Evolutionary conservation across 306 rosid species (phyloP).

Genomic region (Pyrus communis): DNA sequence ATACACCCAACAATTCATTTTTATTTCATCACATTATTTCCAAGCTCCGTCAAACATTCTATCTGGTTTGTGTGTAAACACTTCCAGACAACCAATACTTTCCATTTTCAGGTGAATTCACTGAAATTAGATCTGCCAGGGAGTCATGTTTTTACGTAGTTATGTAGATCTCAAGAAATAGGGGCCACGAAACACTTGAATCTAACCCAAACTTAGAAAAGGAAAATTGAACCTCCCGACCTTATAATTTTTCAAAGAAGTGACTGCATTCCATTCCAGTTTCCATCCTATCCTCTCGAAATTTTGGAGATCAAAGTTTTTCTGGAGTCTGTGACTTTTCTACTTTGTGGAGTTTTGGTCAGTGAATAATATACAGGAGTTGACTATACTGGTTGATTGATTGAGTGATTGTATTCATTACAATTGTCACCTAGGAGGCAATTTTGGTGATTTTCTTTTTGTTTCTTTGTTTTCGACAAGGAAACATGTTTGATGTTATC

Average conservation of each 20-base stretch:
- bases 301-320: neutral
- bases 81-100: no score
- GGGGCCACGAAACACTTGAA: neutral
- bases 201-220: neutral
- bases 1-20: no score
- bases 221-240: neutral
- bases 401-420: no score
- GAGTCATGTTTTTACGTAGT: neutral
- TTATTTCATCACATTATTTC: no score
- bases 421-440: neutral
- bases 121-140: no score
- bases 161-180: neutral
- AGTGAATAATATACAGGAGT: neutral
- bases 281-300: neutral
- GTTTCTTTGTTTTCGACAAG: neutral
- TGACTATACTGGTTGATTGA: no score
- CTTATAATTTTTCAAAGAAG: neutral
- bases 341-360: neutral
- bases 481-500: neutral
- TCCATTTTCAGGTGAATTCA: neutral
- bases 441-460: neutral
- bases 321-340: neutral
- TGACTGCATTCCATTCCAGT: neutral
- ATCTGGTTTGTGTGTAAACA: no score
- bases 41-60: no score